Evolutionary conservation across 179 eudicot species (phyloP).

Genomic region (Heliamphora ciliata): DNA sequence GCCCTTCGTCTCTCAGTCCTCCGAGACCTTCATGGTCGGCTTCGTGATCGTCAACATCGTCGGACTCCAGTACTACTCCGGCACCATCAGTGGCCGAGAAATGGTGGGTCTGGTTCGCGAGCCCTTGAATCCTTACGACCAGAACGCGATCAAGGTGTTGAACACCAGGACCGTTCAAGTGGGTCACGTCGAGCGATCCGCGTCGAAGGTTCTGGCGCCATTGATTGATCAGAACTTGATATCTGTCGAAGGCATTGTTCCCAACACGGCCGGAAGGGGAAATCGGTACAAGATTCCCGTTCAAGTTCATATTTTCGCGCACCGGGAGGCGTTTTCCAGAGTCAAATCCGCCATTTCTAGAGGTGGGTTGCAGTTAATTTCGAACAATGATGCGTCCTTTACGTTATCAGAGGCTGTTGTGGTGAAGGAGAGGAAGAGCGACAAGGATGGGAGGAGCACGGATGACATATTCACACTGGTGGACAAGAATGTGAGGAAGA

Average conservation of each 20-base stretch:
- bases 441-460: slow-evolving; percentile 38
- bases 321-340: slow-evolving; percentile 25
- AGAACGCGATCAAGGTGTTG: slow-evolving; percentile 70
- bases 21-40: slow-evolving; percentile 59
- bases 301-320: slow-evolving; percentile 55
- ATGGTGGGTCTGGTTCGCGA: slow-evolving; percentile 77
- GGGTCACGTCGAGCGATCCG: slow-evolving; percentile 58
- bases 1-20: slow-evolving; percentile 18
- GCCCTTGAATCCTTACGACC: slow-evolving; percentile 49
- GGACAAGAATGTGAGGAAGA: slow-evolving; percentile 41
- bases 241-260: slow-evolving; percentile 65
- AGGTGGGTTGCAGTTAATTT: slow-evolving; percentile 57
- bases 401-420: slow-evolving; percentile 56
- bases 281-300: slow-evolving; percentile 32
- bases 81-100: slow-evolving; percentile 60
- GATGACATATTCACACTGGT: slow-evolving; percentile 76
- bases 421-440: slow-evolving; percentile 47
- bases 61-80: slow-evolving; percentile 55
- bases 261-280: slow-evolving; percentile 36
- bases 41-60: slow-evolving; percentile 67
- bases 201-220: slow-evolving; percentile 60
- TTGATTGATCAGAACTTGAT: slow-evolving; percentile 41
- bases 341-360: slow-evolving; percentile 32
- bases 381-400: slow-evolving; percentile 32
- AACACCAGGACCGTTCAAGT: slow-evolving; percentile 59